A percentile compares a stretch with the other conserved stretches of the same genome.
Evolutionary conservation across 2,329 filamentous ascomycete genomes (phyloP).

Genomic region (Dactylellina parvicollis): DNA sequence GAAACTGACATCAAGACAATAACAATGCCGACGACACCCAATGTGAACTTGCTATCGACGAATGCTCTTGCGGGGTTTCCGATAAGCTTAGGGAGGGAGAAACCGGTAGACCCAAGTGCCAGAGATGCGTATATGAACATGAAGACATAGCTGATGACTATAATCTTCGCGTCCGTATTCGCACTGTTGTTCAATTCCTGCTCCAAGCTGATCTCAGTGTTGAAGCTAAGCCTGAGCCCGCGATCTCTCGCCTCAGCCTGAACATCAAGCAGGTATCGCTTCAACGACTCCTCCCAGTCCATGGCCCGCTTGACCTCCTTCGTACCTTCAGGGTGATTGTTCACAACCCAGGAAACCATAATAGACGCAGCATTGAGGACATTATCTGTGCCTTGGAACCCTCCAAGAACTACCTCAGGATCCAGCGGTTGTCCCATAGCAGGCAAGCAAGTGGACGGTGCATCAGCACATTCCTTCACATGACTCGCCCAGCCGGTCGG

Average conservation of each 20-base stretch:
- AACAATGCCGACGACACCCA: slow-evolving; percentile 91
- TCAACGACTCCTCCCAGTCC: slow-evolving; percentile 87
- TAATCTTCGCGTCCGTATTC: slow-evolving; percentile 97
- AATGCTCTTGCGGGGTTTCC: slow-evolving; percentile 83
- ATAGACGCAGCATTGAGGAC: slow-evolving; percentile 80
- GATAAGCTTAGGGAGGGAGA: slow-evolving; percentile 79
- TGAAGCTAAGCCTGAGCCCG: slow-evolving; percentile 90
- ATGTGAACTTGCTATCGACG: slow-evolving; percentile 94
- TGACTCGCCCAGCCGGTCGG: slow-evolving; percentile 76
- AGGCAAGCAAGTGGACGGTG: slow-evolving; percentile 83
- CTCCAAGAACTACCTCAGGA: slow-evolving; percentile 85
- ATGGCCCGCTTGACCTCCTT: slow-evolving; percentile 76
- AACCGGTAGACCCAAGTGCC: slow-evolving; percentile 85
- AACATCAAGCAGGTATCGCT: slow-evolving; percentile 76
- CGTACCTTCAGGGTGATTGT: slow-evolving; percentile 81
- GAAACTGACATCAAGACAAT: slow-evolving; percentile 98
- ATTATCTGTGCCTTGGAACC: slow-evolving; percentile 73
- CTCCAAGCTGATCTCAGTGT: slow-evolving; percentile 91
- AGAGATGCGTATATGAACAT: slow-evolving; percentile 99
- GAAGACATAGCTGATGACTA: slow-evolving; percentile 94
- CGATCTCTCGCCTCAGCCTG: slow-evolving; percentile 80
- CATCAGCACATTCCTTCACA: slow-evolving; percentile 77
- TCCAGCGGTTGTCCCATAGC: slow-evolving; percentile 89
- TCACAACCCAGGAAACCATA: slow-evolving; percentile 93
- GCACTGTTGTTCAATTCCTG: slow-evolving; percentile 97